Evolutionary conservation across 2,329 filamentous ascomycete genomes (phyloP).

Genomic region (Aspergillus pseudoglaucus): DNA sequence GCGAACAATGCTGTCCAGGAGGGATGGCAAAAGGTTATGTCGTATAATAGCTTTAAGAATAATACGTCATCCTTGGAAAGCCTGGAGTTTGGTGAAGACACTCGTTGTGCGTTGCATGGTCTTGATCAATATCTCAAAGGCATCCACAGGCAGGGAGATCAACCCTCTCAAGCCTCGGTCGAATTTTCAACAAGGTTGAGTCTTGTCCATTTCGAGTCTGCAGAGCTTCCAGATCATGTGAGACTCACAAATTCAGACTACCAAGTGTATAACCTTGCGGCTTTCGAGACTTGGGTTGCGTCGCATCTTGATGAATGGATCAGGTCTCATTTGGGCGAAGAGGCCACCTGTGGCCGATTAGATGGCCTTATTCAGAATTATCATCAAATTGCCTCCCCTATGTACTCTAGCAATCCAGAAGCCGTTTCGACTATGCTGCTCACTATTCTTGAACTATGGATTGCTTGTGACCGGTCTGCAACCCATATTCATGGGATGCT

Average conservation of each 20-base stretch:
- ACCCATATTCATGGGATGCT: slow-evolving; percentile 36
- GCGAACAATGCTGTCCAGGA: too few relatives aligned
- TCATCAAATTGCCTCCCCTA: slow-evolving; percentile 11
- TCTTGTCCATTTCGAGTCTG: too few relatives aligned
- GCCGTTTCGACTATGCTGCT: slow-evolving; percentile 49
- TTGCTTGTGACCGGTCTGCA: slow-evolving; percentile 45
- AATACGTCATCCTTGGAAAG: too few relatives aligned
- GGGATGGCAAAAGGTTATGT: too few relatives aligned
- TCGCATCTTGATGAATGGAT: slow-evolving; percentile 33
- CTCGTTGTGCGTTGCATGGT: background rate
- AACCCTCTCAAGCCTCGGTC: too few relatives aligned
- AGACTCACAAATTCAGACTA: too few relatives aligned
- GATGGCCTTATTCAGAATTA: slow-evolving; percentile 22
- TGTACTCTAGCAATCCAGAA: slow-evolving; percentile 40
- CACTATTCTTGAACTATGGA: slow-evolving; percentile 51
- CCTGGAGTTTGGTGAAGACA: too few relatives aligned
- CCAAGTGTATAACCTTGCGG: slow-evolving; percentile 17
- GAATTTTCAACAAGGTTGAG: too few relatives aligned
- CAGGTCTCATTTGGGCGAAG: background rate
- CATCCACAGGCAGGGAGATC: too few relatives aligned
- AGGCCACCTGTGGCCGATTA: slow-evolving; percentile 19
- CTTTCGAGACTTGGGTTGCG: slow-evolving; percentile 47
- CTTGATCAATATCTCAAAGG: too few relatives aligned
- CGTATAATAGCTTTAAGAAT: too few relatives aligned
- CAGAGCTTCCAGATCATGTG: too few relatives aligned